phyloP scores from a whole-genome alignment of 345 rosid species.

The Erysimum cheiranthoides region DNA sequence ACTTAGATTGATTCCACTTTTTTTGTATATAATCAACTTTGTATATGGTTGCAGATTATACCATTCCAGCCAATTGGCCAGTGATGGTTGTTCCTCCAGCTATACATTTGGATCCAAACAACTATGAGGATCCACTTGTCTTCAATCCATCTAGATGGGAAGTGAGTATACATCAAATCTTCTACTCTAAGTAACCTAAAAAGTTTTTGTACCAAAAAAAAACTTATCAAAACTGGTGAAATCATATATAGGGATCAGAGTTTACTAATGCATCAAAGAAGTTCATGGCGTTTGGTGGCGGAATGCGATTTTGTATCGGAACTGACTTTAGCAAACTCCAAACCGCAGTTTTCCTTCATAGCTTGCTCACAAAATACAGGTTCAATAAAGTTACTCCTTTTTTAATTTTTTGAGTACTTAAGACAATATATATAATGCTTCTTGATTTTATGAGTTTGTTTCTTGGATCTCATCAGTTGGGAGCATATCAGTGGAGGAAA shows the following conservation, averaged over 20 bases:
- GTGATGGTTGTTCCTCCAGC: slow-evolving; percentile 97
- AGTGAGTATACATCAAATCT: slow-evolving; percentile 49
- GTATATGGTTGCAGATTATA: slow-evolving; percentile 59
- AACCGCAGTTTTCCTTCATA: slow-evolving; percentile 84
- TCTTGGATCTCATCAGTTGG: slow-evolving; percentile 59
- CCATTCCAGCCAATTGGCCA: slow-evolving; percentile 92
- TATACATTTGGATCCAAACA: slow-evolving; percentile 76
- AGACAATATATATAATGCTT: slow-evolving; percentile 2
- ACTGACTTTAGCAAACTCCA: slow-evolving; percentile 86
- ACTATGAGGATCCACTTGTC: slow-evolving; percentile 72
- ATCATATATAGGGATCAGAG: slow-evolving; percentile 58
- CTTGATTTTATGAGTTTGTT: background rate
- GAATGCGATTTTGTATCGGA: slow-evolving; percentile 93
- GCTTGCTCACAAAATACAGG: slow-evolving; percentile 86
- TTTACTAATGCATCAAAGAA: slow-evolving; percentile 62
- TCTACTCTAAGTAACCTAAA: slow-evolving; percentile 18
- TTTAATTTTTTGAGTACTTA: too few relatives aligned
- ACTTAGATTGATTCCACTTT: background rate
- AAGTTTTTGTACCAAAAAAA: background rate
- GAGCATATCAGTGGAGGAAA: slow-evolving; percentile 67
- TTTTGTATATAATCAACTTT: slow-evolving; percentile 21
- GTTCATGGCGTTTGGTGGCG: slow-evolving; percentile 97
- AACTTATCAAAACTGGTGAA: slow-evolving; percentile 20
- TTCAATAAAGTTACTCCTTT: slow-evolving; percentile 19
- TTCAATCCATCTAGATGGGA: slow-evolving; percentile 95